A percentile compares a stretch with the other conserved stretches of the same genome.
These are phyloP conservation scores for Chaetomium sp. DNA, from an alignment of 2,329 filamentous ascomycete genomes.

Conservation along the genomic window DNA sequence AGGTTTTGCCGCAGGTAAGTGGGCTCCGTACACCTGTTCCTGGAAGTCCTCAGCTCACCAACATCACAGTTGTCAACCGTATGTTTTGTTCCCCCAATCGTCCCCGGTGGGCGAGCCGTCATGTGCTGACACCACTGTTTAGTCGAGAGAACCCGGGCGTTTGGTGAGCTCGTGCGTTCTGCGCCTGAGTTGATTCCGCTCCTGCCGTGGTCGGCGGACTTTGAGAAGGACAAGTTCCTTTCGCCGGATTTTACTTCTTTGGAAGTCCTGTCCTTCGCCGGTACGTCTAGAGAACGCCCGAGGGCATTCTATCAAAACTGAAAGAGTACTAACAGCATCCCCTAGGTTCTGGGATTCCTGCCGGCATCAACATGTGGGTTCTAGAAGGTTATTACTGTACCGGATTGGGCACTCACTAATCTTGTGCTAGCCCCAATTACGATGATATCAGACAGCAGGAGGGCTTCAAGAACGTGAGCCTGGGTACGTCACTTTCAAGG, in stretches of 20 bases:
- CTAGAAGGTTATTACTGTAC: not conserved
- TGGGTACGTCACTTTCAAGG: constrained; percentile 49
- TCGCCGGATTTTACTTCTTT: constrained; percentile 95
- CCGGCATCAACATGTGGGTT: constrained; percentile 64
- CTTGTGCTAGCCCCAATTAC: constrained; percentile 59
- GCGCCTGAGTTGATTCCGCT: constrained; percentile 84
- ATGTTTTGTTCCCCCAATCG: constrained; percentile 22
- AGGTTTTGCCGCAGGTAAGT: constrained; percentile 69
- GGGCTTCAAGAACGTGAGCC: constrained; percentile 90
- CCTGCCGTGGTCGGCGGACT: constrained; percentile 82
- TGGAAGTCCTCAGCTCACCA: constrained; percentile 31
- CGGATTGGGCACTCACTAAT: constrained; percentile 11
- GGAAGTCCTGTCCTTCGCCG: constrained; percentile 83
- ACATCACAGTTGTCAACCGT: constrained; percentile 66
- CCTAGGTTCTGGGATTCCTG: constrained; percentile 61
- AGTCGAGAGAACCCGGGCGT: constrained; percentile 83
- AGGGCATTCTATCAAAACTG: not conserved
- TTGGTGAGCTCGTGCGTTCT: constrained; percentile 78
- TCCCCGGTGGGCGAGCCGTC: not conserved
- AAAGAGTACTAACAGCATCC: not conserved
- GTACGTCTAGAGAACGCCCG: constrained; percentile 23
- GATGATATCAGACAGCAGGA: constrained; percentile 78
- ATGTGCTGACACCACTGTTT: constrained; percentile 23
- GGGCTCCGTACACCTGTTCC: not conserved
- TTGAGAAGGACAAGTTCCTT: constrained; percentile 95